phyloP scores from a whole-genome alignment of 2,329 filamentous ascomycete genomes.

The Ophiostoma montium region DNA sequence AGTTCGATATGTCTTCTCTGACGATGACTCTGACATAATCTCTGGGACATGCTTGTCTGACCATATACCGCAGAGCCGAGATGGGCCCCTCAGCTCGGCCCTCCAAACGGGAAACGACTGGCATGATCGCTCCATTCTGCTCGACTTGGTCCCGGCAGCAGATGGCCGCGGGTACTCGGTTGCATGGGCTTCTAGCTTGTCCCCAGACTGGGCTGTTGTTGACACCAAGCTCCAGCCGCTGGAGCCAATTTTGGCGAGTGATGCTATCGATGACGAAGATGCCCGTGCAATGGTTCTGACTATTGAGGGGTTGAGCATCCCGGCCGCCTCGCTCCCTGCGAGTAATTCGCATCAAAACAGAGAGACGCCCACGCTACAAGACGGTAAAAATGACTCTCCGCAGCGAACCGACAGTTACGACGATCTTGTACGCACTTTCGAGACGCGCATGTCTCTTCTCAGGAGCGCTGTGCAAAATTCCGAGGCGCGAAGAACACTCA shows the following conservation, averaged over 20 bases:
- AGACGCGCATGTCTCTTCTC: slow-evolving; percentile 40
- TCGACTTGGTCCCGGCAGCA: slow-evolving; percentile 35
- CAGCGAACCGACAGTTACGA: slow-evolving; percentile 21
- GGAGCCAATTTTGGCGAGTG: slow-evolving; percentile 15
- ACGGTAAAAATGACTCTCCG: neutral
- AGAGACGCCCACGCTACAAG: too few relatives aligned
- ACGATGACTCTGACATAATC: slow-evolving; percentile 72
- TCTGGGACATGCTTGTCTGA: slow-evolving; percentile 40
- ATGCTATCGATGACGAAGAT: slow-evolving; percentile 8
- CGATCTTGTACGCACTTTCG: slow-evolving; percentile 40
- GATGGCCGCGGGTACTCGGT: slow-evolving; percentile 36
- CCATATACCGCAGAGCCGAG: too few relatives aligned
- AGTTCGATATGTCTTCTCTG: slow-evolving; percentile 84
- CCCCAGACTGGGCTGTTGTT: slow-evolving; percentile 54
- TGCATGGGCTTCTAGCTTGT: slow-evolving; percentile 56
- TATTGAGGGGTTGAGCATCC: slow-evolving; percentile 35
- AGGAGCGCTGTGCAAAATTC: slow-evolving; percentile 39
- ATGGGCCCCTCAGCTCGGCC: neutral
- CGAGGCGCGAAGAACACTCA: slow-evolving; percentile 19
- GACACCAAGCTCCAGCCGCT: slow-evolving; percentile 31
- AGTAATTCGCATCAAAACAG: neutral
- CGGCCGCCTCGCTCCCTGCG: neutral
- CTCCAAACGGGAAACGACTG: slow-evolving; percentile 19
- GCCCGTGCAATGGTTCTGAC: slow-evolving; percentile 41
- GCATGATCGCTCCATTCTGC: slow-evolving; percentile 37